Percentiles rank a stretch among this genome's conserved stretches.
phyloP scores from a whole-genome alignment of 352 stramenopile species.

The Pythium rhizo-oryzae region DNA sequence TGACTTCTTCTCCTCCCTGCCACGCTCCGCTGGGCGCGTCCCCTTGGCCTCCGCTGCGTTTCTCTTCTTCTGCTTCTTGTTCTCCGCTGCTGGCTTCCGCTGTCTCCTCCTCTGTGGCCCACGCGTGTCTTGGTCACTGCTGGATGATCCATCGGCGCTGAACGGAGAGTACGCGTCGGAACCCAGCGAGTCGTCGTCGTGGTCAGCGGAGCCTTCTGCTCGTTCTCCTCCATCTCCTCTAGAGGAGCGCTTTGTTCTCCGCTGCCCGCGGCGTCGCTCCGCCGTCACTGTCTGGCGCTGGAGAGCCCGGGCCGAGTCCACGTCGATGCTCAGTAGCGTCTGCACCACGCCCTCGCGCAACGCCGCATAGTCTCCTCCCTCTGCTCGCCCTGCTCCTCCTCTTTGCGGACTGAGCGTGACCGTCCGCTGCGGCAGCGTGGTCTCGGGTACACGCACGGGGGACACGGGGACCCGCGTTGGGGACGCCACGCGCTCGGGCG shows the following conservation, averaged over 20 bases:
- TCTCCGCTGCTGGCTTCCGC: conserved; percentile 1
- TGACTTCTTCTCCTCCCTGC: conserved; percentile 8
- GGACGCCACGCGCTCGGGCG: not conserved
- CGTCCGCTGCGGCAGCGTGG: not conserved
- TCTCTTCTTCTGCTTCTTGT: not conserved
- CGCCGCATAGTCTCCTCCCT: not conserved
- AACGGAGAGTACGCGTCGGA: conserved; percentile 46
- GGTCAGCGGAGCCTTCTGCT: not conserved
- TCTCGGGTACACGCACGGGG: conserved; percentile 1
- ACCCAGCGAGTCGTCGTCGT: conserved; percentile 32
- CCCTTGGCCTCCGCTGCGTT: conserved; percentile 1
- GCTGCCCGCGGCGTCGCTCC: not conserved
- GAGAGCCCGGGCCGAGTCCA: conserved; percentile 39
- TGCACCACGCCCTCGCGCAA: conserved; percentile 37
- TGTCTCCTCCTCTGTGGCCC: not conserved
- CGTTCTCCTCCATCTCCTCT: not conserved
- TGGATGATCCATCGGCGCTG: conserved; percentile 2
- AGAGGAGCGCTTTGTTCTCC: not conserved
- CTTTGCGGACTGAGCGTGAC: not conserved
- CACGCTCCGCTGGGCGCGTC: not conserved
- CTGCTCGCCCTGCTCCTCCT: conserved; percentile 1
- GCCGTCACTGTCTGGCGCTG: not conserved
- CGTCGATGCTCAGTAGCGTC: conserved; percentile 49
- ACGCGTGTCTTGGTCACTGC: not conserved
- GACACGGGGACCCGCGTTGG: conserved; percentile 8